Evolutionary conservation across 192 early-diverging fungal genomes (phyloP).

Genomic region (Podila horticola): DNA sequence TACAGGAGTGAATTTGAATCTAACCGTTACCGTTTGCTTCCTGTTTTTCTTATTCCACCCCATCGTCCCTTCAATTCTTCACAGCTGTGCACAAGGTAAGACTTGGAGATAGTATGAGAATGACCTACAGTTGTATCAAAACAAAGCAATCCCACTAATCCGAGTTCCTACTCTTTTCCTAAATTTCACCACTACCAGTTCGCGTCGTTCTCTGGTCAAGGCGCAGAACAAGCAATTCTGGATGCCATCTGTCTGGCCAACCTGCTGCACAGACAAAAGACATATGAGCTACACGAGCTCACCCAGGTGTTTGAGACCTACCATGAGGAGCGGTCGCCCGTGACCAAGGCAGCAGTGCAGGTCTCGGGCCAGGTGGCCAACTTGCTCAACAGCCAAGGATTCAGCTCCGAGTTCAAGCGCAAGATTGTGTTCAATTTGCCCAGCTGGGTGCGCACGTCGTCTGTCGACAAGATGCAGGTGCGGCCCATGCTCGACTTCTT

Average conservation of each 20-base stretch:
- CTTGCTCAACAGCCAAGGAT: constrained; percentile 13
- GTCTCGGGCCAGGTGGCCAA: constrained; percentile 6
- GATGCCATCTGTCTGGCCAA: constrained; percentile 11
- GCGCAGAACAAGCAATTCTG: constrained; percentile 12
- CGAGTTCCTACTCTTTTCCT: background rate
- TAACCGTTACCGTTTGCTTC: no score
- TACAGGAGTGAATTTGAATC: background rate
- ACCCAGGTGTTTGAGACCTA: constrained; percentile 4
- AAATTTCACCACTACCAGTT: background rate
- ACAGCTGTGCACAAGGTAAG: constrained; percentile 21
- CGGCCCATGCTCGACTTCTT: constrained; percentile 12
- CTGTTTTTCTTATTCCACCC: no score
- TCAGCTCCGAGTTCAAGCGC: constrained; percentile 9
- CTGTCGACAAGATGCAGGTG: constrained; percentile 17
- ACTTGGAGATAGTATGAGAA: background rate
- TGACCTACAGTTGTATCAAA: background rate
- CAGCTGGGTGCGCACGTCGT: constrained; percentile 1
- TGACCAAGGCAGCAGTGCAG: constrained; percentile 3
- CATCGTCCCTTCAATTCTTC: no score
- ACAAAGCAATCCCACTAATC: no score
- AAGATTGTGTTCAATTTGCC: constrained; percentile 15
- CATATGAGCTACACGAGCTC: background rate
- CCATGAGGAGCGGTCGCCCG: constrained; percentile 3
- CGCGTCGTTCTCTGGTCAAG: constrained; percentile 18
- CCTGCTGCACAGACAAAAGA: background rate